Conservation (phyloP, 805 yeast species). For the Candida takata region DNA sequence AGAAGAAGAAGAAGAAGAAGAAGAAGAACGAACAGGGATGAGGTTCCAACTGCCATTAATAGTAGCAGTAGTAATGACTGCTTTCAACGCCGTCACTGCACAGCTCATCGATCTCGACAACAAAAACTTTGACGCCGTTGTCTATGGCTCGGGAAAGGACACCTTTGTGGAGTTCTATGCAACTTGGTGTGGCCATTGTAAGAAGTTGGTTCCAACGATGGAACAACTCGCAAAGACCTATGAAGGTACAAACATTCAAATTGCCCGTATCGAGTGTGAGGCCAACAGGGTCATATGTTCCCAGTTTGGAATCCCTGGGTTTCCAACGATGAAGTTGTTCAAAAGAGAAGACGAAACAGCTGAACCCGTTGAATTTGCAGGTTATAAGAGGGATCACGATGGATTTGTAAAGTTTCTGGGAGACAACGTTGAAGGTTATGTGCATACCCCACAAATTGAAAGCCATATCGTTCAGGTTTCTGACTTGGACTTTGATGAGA, state of each 20-base stretch:
- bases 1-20: too few relatives aligned
- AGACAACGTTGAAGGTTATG: slow-evolving; percentile 28
- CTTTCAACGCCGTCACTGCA: background rate
- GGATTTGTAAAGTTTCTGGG: slow-evolving; percentile 60
- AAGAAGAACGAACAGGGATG: too few relatives aligned
- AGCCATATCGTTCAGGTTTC: slow-evolving; percentile 21
- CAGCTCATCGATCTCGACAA: slow-evolving; percentile 1
- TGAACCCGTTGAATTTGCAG: slow-evolving; percentile 56
- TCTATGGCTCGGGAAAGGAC: slow-evolving; percentile 56
- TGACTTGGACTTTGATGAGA: slow-evolving; percentile 29
- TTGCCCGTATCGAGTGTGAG: slow-evolving; percentile 88
- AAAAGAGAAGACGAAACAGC: slow-evolving; percentile 36
- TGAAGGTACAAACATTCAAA: slow-evolving; percentile 46
- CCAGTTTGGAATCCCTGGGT: slow-evolving; percentile 70
- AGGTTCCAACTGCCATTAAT: too few relatives aligned
- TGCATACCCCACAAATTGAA: slow-evolving; percentile 21
- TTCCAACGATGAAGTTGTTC: slow-evolving; percentile 86
- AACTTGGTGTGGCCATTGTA: slow-evolving; percentile 97
- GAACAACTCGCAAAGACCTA: slow-evolving; percentile 74
- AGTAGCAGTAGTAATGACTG: too few relatives aligned
- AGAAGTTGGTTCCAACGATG: slow-evolving; percentile 78
- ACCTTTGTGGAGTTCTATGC: slow-evolving; percentile 87
- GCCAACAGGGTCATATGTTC: slow-evolving; percentile 70
- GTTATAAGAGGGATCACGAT: slow-evolving; percentile 60
- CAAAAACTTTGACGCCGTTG: slow-evolving; percentile 46